Percentiles rank a stretch among this genome's conserved stretches.
These are phyloP conservation scores for Hemileia vastatrix DNA, from an alignment of 1,284 basidiomycete genomes.

Conservation along the genomic window DNA sequence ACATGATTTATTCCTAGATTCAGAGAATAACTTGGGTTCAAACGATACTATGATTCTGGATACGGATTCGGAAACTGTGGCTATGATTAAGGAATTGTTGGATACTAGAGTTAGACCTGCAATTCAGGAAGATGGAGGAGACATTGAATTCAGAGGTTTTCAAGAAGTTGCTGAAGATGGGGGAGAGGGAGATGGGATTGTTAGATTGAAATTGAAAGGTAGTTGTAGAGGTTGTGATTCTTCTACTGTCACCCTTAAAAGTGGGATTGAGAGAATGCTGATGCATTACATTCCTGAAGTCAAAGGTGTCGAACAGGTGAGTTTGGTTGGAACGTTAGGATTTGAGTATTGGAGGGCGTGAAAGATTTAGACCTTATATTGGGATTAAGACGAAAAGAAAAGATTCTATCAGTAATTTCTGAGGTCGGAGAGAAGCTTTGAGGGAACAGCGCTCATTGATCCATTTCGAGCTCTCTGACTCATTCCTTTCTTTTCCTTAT, in stretches of 20 bases:
- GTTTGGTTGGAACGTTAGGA: conserved; percentile 31
- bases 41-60: conserved; percentile 94
- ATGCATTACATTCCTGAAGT: conserved; percentile 99
- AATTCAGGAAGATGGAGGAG: conserved; percentile 90
- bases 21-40: conserved; percentile 58
- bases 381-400: neutral
- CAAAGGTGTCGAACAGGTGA: conserved; percentile 85
- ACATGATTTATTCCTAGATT: conserved; percentile 64
- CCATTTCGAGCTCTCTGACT: conserved; percentile 4
- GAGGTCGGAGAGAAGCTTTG: neutral
- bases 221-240: conserved; percentile 90
- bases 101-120: conserved; percentile 91
- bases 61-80: conserved; percentile 91
- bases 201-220: conserved; percentile 80
- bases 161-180: conserved; percentile 53
- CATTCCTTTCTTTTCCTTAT: conserved; percentile 4
- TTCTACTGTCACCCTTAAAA: conserved; percentile 87
- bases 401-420: neutral
- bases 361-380: neutral
- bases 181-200: conserved; percentile 51
- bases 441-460: neutral
- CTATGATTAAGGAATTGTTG: conserved; percentile 96
- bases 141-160: conserved; percentile 73
- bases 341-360: neutral
- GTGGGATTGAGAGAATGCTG: conserved; percentile 92